Conservation (phyloP, 2,329 filamentous ascomycete genomes). For the Diaporthe velutina region DNA sequence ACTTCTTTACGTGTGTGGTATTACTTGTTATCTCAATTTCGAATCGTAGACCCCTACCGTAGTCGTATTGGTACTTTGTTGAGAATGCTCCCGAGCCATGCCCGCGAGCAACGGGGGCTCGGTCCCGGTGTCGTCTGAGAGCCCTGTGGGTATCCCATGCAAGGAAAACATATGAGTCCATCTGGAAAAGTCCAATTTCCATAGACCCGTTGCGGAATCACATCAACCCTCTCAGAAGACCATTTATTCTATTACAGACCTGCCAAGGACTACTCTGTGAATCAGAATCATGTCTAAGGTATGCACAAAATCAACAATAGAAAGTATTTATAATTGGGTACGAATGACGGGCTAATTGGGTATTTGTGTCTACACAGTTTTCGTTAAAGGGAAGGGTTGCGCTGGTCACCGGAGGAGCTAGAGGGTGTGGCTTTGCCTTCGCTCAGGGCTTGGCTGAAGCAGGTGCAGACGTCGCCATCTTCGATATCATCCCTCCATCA, state of each 20-base stretch:
- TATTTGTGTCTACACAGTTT: constrained; percentile 50
- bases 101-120: too few relatives aligned
- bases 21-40: not conserved
- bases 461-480: constrained; percentile 60
- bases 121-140: not conserved
- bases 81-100: not conserved
- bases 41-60: not conserved
- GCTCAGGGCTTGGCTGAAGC: constrained; percentile 59
- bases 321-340: not conserved
- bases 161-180: not conserved
- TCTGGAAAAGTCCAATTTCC: not conserved
- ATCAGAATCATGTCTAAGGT: constrained; percentile 31
- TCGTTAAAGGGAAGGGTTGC: constrained; percentile 61
- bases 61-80: not conserved
- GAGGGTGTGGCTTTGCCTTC: constrained; percentile 61
- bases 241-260: not conserved
- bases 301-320: not conserved
- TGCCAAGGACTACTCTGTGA: not conserved
- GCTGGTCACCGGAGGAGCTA: constrained; percentile 59
- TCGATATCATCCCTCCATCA: constrained; percentile 58
- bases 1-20: not conserved
- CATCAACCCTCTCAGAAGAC: not conserved
- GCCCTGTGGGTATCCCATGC: not conserved
- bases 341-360: not conserved
- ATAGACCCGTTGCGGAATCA: too few relatives aligned